These are phyloP conservation scores for Gentiana dahurica DNA, from an alignment of 257 asterid species.

Conservation along the genomic window DNA sequence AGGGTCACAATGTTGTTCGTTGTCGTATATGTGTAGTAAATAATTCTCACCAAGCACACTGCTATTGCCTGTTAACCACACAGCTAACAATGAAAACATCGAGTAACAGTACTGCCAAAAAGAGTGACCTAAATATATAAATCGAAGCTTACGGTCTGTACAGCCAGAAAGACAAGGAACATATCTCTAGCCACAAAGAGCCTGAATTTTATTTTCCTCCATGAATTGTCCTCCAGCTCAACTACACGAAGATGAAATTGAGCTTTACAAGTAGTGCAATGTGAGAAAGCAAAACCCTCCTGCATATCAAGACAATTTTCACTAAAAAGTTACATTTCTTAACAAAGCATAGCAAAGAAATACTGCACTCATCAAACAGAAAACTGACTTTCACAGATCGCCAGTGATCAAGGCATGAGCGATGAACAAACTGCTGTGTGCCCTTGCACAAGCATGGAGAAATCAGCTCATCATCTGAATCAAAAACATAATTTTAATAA, in stretches of 20 bases:
- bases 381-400: slow-evolving; percentile 42
- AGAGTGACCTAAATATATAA: not conserved
- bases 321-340: not conserved
- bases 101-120: no score
- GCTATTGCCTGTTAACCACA: no score
- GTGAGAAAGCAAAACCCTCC: slow-evolving; percentile 60
- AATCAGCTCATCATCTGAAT: slow-evolving; percentile 35
- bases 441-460: slow-evolving; percentile 60
- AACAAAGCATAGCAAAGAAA: not conserved
- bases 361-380: not conserved
- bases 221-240: slow-evolving; percentile 29
- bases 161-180: slow-evolving; percentile 41
- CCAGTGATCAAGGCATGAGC: slow-evolving; percentile 57
- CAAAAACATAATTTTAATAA: no score
- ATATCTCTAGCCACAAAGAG: slow-evolving; percentile 49
- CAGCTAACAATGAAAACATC: no score
- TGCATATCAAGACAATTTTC: slow-evolving; percentile 11
- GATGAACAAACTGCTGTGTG: slow-evolving; percentile 55
- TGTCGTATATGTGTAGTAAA: no score
- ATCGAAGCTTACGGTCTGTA: slow-evolving; percentile 35
- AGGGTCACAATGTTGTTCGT: no score
- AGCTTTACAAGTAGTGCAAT: slow-evolving; percentile 55
- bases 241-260: slow-evolving; percentile 42
- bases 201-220: slow-evolving; percentile 42
- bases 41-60: no score